Evolutionary conservation across 2,329 filamentous ascomycete species (phyloP).

Genomic region (Rutstroemia sp.): DNA sequence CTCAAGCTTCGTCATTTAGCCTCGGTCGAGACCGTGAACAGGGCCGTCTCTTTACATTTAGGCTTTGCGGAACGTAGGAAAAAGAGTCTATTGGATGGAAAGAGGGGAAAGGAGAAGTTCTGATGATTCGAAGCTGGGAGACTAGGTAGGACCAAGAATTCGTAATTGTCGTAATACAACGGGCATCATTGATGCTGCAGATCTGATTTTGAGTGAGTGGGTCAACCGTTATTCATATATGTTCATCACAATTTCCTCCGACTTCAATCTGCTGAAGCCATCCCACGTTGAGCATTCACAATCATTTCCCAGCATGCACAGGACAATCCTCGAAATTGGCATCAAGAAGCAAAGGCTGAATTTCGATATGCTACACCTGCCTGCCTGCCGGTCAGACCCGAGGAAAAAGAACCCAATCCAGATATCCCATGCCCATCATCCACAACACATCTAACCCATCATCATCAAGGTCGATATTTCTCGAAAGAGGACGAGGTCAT

Average conservation of each 20-base stretch:
- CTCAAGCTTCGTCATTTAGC: background rate
- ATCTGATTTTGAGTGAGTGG: background rate
- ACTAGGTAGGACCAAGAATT: background rate
- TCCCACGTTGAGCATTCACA: too few relatives aligned
- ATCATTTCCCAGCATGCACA: too few relatives aligned
- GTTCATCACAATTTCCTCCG: background rate
- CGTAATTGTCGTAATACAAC: background rate
- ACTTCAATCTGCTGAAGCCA: background rate
- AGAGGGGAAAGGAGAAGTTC: background rate
- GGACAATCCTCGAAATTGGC: background rate
- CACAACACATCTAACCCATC: background rate
- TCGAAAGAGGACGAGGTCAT: constrained; percentile 5
- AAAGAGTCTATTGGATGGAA: background rate
- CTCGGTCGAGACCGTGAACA: background rate
- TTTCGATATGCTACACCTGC: constrained; percentile 11
- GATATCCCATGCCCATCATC: constrained; percentile 9
- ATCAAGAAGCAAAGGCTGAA: constrained; percentile 10
- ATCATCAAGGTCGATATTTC: constrained; percentile 4
- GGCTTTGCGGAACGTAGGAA: background rate
- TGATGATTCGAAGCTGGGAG: background rate
- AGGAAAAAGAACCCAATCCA: constrained; percentile 10
- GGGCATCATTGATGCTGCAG: background rate
- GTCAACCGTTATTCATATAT: background rate
- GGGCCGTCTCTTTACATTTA: background rate
- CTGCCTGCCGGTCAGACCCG: constrained; percentile 10